Base-by-base conservation (phyloP, 2,329 filamentous ascomycete species). In the Xylaria sp. region DNA sequence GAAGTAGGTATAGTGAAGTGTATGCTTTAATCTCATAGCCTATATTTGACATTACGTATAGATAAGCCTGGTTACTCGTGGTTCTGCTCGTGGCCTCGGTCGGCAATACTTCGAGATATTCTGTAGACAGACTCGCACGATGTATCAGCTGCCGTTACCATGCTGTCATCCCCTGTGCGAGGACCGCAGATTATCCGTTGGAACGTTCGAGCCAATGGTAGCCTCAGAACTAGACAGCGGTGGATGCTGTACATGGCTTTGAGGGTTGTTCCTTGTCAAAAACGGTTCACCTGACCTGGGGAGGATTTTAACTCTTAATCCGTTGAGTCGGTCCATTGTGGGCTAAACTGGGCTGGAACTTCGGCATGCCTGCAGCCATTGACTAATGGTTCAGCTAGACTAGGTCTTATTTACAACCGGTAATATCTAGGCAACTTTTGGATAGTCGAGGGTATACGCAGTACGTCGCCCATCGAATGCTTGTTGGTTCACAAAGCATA, bases 251-350 rank as follows among this genome's bases (percentile, higher is more conserved):
- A 49, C 54, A 67, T 64, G 55, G 51, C 45, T 67, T 67, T n/a
- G 53, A 57, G 39, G 67, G 36, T 38, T 56, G 31, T 53, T 56
- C 67, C 58, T 65, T 65, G 64, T 63, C 54, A 49, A 54, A 57
- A 59, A 53, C 31, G 9, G 58, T 61, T 65, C 65, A 68, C 68
- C 61, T 67, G 65, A 69, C 61, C 49, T 57, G 49, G 31, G n/a
- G 57, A 38, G 47, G 60, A 54, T 47, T 57, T 45, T 36, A 38
- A 31, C 9, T 55, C 13, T 51, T 31, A n/a, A 29, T 55, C 31
- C 31, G 27, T 44, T 47, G 15, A 39, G 42, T 25, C 33, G 22
- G 58, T 45, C 20, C 10, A 29, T 31, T 25, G 20, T 59, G 33
- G 49, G 49, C 49, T n/a, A 66, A 56, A 39, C 33, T 13, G 31